Evolutionary conservation across 1,284 basidiomycete species (phyloP).

Genomic region (Irpex rosettiformis): DNA sequence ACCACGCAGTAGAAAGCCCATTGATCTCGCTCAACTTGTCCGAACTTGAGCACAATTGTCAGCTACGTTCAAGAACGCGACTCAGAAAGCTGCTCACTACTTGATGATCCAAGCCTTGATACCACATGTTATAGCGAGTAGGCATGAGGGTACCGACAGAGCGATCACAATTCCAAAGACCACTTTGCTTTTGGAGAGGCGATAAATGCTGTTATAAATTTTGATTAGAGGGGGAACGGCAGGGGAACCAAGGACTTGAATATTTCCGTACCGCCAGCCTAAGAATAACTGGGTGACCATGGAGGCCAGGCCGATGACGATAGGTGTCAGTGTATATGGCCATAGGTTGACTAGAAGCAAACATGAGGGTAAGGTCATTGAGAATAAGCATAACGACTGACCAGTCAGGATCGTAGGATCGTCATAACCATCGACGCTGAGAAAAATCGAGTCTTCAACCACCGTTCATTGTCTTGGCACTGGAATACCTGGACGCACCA

Average conservation of each 20-base stretch:
- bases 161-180: constrained; percentile 31
- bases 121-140: constrained; percentile 36
- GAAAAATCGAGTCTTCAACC: background rate
- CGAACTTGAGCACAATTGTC: constrained; percentile 14
- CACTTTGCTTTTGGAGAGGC: constrained; percentile 34
- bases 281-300: constrained; percentile 42
- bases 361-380: background rate
- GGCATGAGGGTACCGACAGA: constrained; percentile 33
- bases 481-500: too few species aligned
- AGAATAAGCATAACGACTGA: constrained; percentile 14
- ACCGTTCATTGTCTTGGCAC: too few species aligned
- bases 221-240: too few species aligned
- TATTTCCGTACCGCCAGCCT: constrained; percentile 39
- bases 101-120: constrained; percentile 35
- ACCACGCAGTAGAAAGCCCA: constrained; percentile 34
- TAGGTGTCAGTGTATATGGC: constrained; percentile 43
- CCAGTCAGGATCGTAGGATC: constrained; percentile 34
- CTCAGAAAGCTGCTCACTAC: constrained; percentile 29
- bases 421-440: constrained; percentile 39
- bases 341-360: constrained; percentile 38
- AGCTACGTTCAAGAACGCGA: too few species aligned
- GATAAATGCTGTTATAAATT: constrained; percentile 32
- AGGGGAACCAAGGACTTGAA: too few species aligned
- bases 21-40: constrained; percentile 21
- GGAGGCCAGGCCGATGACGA: constrained; percentile 39